phyloP scores from a whole-genome alignment of 352 stramenopile species.

The Plasmopara muralis region DNA sequence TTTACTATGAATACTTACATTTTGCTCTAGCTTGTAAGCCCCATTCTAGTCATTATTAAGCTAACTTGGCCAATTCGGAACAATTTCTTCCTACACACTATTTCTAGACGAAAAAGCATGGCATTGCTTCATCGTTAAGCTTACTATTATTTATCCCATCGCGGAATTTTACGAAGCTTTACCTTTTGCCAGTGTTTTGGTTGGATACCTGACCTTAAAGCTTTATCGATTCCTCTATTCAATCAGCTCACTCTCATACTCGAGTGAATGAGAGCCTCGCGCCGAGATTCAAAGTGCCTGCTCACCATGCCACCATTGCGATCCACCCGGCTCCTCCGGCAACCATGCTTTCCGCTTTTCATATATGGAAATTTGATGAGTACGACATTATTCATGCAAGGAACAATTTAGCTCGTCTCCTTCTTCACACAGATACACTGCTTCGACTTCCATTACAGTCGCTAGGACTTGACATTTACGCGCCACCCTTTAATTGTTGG shows the following conservation, averaged over 20 bases:
- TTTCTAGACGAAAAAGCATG: background rate
- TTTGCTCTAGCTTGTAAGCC: constrained; percentile 1
- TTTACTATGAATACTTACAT: constrained; percentile 6
- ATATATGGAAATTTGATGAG: background rate
- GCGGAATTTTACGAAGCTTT: background rate
- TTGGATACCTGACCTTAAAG: background rate
- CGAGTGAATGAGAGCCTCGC: background rate
- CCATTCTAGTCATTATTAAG: no score
- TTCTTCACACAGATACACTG: background rate
- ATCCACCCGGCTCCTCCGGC: background rate
- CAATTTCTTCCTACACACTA: background rate
- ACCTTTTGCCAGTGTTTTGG: background rate
- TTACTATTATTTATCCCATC: constrained; percentile 1
- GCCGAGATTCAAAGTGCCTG: background rate
- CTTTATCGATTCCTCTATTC: background rate
- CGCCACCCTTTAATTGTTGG: background rate
- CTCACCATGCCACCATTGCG: background rate
- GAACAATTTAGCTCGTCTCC: background rate
- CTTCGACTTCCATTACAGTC: background rate
- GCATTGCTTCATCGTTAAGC: background rate
- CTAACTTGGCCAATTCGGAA: constrained; percentile 10
- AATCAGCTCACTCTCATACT: background rate
- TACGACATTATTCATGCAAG: background rate
- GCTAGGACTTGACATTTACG: background rate
- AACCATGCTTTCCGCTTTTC: background rate